Evolutionary conservation across 495 filamentous ascomycete species (phyloP).

Genomic region (Hyaloscypha variabilis): DNA sequence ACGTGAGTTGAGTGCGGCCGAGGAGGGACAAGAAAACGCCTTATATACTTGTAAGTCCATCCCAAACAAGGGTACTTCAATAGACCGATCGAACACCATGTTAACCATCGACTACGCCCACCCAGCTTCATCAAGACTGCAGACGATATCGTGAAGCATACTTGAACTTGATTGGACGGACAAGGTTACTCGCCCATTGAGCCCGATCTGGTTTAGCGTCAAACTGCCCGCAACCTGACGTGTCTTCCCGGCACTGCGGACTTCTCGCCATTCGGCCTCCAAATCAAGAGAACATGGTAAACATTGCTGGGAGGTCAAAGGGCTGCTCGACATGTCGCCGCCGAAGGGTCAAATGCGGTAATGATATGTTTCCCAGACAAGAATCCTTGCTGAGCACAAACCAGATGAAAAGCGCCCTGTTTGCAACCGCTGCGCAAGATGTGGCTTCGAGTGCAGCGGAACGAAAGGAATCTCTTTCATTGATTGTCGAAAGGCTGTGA

Average conservation of each 20-base stretch:
- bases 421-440: slow-evolving; percentile 9
- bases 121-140: background rate
- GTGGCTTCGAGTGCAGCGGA: slow-evolving; percentile 13
- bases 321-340: slow-evolving; percentile 16
- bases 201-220: background rate
- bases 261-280: background rate
- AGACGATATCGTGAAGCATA: background rate
- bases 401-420: slow-evolving; percentile 12
- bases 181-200: slow-evolving; percentile 16
- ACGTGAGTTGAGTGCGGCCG: background rate
- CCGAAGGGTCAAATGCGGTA: slow-evolving; percentile 16
- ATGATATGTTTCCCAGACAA: background rate
- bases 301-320: slow-evolving; percentile 9
- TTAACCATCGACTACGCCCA: background rate
- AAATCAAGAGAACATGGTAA: slow-evolving; percentile 12
- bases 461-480: slow-evolving; percentile 11
- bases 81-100: background rate
- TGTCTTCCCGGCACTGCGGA: background rate
- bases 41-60: slow-evolving; percentile 2
- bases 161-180: background rate
- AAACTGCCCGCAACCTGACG: background rate
- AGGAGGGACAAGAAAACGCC: background rate
- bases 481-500: background rate
- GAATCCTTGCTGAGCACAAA: background rate
- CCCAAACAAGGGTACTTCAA: background rate